phyloP scores from a whole-genome alignment of 164 flowering plant genomes.

The Stephania yunnanensis region DNA sequence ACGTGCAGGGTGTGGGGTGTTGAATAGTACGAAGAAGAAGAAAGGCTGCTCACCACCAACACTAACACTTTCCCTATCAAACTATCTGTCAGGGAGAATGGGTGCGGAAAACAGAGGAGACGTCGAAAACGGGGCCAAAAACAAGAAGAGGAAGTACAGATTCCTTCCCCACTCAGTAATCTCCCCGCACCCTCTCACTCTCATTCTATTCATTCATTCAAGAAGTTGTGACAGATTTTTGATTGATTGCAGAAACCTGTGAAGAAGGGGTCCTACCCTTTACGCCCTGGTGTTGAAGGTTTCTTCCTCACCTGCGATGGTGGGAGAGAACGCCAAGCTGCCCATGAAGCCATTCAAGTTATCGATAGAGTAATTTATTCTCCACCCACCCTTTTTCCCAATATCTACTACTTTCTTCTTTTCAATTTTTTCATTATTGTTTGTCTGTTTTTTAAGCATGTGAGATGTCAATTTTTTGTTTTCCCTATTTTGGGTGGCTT shows the following conservation, averaged over 20 bases:
- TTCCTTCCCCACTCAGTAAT: slow-evolving; percentile 68
- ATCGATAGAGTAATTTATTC: slow-evolving; percentile 58
- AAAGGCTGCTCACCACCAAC: too few species aligned
- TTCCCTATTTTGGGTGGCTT: too few species aligned
- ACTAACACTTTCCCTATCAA: too few species aligned
- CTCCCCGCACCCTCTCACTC: background rate
- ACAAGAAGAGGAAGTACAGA: slow-evolving; percentile 61
- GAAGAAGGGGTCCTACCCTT: slow-evolving; percentile 73
- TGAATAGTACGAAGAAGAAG: too few species aligned
- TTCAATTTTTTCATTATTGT: background rate
- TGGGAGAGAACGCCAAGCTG: slow-evolving; percentile 86
- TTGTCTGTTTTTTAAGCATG: too few species aligned
- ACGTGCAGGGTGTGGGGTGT: too few species aligned
- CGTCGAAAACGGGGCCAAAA: slow-evolving; percentile 15
- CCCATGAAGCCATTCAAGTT: slow-evolving; percentile 73
- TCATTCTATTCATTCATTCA: too few species aligned
- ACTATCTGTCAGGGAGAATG: slow-evolving; percentile 18
- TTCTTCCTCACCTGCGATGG: slow-evolving; percentile 97
- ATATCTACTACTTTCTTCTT: too few species aligned
- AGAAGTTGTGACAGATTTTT: background rate
- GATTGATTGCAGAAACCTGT: slow-evolving; percentile 53
- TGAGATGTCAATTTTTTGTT: too few species aligned
- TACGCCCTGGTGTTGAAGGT: slow-evolving; percentile 78
- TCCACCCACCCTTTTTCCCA: too few species aligned
- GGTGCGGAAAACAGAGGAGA: slow-evolving; percentile 39